A percentile compares a stretch with the other conserved stretches of the same genome.
Conservation (phyloP, 139 green algal genomes). For the Mesostigma viride region DNA sequence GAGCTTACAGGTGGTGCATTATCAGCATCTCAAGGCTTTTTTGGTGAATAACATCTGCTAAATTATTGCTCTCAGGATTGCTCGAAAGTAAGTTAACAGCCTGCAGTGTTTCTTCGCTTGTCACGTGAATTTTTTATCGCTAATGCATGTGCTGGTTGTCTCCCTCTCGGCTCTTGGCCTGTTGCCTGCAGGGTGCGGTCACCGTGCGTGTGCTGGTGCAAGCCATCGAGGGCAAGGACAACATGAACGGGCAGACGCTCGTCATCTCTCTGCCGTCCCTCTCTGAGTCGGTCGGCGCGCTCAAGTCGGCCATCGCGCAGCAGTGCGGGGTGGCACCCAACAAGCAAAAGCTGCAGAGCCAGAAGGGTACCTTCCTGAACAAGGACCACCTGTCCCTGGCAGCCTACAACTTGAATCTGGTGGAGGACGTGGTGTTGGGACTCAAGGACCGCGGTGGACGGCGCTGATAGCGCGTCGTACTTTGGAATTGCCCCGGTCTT, state of each 20-base stretch:
- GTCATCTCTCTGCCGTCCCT: constrained; percentile 16
- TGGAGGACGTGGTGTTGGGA: constrained; percentile 7
- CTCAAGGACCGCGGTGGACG: constrained; percentile 26
- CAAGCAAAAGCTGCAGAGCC: constrained; percentile 36
- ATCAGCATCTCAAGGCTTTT: not conserved
- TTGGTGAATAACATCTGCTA: not conserved
- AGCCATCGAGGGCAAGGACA: constrained; percentile 17
- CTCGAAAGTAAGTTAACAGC: not conserved
- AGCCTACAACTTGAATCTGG: constrained; percentile 24
- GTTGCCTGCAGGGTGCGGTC: constrained; percentile 15
- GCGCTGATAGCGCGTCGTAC: too few relatives aligned
- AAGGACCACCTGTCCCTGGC: constrained; percentile 22
- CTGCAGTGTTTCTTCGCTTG: not conserved
- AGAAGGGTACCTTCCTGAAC: constrained; percentile 25
- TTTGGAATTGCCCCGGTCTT: too few relatives aligned
- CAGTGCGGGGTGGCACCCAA: constrained; percentile 22
- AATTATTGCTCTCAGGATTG: not conserved
- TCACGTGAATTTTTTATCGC: too few relatives aligned
- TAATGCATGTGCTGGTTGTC: too few relatives aligned
- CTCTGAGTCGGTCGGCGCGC: not conserved
- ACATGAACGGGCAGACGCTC: constrained; percentile 26
- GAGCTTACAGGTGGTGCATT: too few relatives aligned
- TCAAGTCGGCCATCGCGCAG: constrained; percentile 29
- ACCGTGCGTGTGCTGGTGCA: constrained; percentile 18
- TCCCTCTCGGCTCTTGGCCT: not conserved